These are phyloP conservation scores for Penicillium aurantiogriseum DNA, from an alignment of 2,329 filamentous ascomycete genomes.

Conservation along the genomic window DNA sequence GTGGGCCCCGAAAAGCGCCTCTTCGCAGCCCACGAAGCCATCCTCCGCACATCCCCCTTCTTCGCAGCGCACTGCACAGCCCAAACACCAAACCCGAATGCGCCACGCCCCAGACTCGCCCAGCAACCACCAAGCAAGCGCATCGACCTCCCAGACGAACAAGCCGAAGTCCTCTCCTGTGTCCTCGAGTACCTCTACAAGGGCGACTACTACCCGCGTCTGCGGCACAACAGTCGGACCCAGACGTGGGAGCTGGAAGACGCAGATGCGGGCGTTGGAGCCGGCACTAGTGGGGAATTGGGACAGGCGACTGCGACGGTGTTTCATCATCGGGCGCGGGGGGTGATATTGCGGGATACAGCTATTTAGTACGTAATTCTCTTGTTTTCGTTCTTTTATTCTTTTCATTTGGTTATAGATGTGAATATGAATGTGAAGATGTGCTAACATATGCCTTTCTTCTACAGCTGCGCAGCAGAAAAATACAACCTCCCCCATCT, in stretches of 20 bases:
- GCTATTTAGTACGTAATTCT: constrained; percentile 66
- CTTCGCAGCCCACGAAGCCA: constrained; percentile 87
- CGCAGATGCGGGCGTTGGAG: constrained; percentile 41
- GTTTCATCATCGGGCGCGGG: constrained; percentile 63
- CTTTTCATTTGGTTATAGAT: background rate
- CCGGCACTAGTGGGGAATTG: background rate
- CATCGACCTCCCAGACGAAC: constrained; percentile 78
- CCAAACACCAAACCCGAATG: constrained; percentile 39
- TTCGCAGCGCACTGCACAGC: constrained; percentile 66
- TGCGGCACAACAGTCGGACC: constrained; percentile 76
- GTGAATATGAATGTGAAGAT: background rate
- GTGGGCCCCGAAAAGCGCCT: constrained; percentile 80
- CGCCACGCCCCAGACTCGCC: constrained; percentile 6
- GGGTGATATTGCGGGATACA: constrained; percentile 78
- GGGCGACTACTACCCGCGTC: constrained; percentile 84
- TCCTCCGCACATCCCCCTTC: constrained; percentile 75
- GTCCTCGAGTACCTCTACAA: constrained; percentile 92
- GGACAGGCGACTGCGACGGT: constrained; percentile 62
- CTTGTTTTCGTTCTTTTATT: background rate
- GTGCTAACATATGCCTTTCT: background rate
- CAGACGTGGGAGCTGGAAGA: constrained; percentile 82
- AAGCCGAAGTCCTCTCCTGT: constrained; percentile 86
- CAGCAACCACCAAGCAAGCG: constrained; percentile 55
- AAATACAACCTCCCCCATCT: constrained; percentile 80
- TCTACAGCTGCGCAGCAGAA: constrained; percentile 68